These are phyloP conservation scores for Tolypocladium guangdongense DNA, from an alignment of 2,329 filamentous ascomycete genomes.

Conservation along the genomic window DNA sequence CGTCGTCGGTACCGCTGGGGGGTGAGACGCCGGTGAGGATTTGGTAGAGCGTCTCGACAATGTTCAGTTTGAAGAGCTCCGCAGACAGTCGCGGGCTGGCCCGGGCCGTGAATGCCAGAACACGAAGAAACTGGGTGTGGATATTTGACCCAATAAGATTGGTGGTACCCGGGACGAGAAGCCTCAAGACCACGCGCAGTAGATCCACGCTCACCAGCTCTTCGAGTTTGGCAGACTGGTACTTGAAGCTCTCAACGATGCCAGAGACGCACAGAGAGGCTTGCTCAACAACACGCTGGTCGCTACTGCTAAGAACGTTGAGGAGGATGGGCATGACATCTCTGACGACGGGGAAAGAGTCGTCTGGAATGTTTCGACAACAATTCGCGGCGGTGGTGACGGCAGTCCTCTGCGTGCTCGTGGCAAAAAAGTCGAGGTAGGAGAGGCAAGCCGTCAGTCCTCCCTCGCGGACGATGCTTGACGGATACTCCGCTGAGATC, in stretches of 20 bases:
- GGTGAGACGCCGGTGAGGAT: constrained; percentile 94
- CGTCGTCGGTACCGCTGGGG: constrained; percentile 64
- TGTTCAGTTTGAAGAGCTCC: constrained; percentile 89
- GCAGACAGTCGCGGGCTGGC: constrained; percentile 80
- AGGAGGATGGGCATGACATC: constrained; percentile 96
- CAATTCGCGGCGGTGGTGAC: constrained; percentile 97
- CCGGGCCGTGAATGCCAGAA: constrained; percentile 80
- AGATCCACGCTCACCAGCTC: constrained; percentile 84
- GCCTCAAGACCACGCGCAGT: constrained; percentile 70
- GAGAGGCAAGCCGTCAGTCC: constrained; percentile 91
- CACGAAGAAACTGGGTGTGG: constrained; percentile 90
- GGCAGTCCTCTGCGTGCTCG: constrained; percentile 89
- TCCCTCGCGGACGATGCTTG: constrained; percentile 89
- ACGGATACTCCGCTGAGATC: constrained; percentile 91
- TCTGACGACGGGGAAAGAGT: constrained; percentile 81
- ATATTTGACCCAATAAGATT: constrained; percentile 91
- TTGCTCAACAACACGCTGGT: constrained; percentile 94
- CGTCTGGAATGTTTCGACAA: constrained; percentile 90
- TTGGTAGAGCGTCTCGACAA: constrained; percentile 95
- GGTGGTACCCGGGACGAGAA: constrained; percentile 86
- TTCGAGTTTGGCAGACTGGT: constrained; percentile 78
- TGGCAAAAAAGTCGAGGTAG: constrained; percentile 95
- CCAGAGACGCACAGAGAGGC: constrained; percentile 90
- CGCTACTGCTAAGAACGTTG: constrained; percentile 80
- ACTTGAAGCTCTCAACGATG: constrained; percentile 94